A percentile compares a stretch with the other conserved stretches of the same genome.
These are phyloP conservation scores for Dryas integrifolia DNA, from an alignment of 331 rosid species.

Conservation along the genomic window DNA sequence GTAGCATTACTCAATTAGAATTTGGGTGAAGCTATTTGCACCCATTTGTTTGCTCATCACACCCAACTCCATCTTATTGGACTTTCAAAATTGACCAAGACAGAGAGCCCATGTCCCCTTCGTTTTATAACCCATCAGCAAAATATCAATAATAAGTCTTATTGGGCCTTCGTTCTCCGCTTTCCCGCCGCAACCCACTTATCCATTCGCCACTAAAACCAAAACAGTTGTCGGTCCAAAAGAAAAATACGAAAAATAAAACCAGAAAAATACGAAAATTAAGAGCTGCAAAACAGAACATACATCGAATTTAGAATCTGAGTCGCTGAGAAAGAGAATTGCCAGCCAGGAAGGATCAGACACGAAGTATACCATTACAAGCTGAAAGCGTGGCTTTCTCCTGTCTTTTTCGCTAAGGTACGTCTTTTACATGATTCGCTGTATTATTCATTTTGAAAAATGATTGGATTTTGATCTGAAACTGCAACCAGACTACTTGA, in stretches of 20 bases:
- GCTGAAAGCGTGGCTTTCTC: not conserved
- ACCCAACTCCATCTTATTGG: not conserved
- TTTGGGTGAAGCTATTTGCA: not conserved
- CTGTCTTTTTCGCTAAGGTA: constrained; percentile 14
- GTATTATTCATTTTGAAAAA: not conserved
- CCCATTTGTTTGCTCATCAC: not conserved
- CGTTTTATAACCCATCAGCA: not conserved
- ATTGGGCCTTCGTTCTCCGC: not conserved
- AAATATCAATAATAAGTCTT: too few species aligned
- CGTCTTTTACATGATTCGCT: not conserved
- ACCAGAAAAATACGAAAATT: not conserved
- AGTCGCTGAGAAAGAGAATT: not conserved
- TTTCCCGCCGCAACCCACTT: too few species aligned
- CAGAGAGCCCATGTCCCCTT: not conserved
- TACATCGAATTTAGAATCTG: constrained; percentile 11
- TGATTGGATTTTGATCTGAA: constrained; percentile 9
- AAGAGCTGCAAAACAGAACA: not conserved
- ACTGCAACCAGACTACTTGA: not conserved
- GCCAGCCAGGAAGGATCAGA: not conserved
- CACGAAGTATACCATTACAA: too few species aligned
- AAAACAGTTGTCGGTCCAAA: not conserved
- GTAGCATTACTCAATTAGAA: too few species aligned
- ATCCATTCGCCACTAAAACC: not conserved
- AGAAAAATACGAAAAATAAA: not conserved
- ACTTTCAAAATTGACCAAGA: not conserved